Conservation (phyloP, 2,329 filamentous ascomycete species). For the Ascochyta rabiei region DNA sequence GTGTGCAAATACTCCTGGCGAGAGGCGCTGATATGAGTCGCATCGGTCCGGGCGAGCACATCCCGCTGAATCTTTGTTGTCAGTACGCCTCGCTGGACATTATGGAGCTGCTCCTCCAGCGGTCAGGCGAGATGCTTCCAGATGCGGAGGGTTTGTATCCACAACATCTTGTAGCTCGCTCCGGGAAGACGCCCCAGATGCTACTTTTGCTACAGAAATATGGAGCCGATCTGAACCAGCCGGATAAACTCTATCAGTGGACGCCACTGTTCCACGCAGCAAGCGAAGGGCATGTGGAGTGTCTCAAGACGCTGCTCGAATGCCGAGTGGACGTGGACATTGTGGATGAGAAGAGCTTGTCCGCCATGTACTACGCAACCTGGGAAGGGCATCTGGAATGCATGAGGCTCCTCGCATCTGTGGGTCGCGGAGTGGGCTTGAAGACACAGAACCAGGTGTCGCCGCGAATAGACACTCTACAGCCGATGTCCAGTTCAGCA, state of each 20-base stretch:
- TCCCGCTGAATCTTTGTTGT: slow-evolving; percentile 92
- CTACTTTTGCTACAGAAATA: slow-evolving; percentile 81
- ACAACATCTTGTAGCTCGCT: slow-evolving; percentile 93
- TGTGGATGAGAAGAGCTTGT: slow-evolving; percentile 88
- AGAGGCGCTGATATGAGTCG: slow-evolving; percentile 86
- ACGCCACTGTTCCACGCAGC: slow-evolving; percentile 95
- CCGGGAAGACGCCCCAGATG: slow-evolving; percentile 79
- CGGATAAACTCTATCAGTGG: slow-evolving; percentile 97
- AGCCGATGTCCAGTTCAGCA: slow-evolving; percentile 43
- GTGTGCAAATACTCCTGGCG: slow-evolving; percentile 77
- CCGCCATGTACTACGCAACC: slow-evolving; percentile 96
- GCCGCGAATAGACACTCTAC: slow-evolving; percentile 50
- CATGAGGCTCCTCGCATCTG: slow-evolving; percentile 81
- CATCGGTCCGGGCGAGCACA: slow-evolving; percentile 84
- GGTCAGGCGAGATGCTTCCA: slow-evolving; percentile 81
- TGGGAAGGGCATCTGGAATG: slow-evolving; percentile 97
- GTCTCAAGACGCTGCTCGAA: slow-evolving; percentile 79
- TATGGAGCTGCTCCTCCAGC: slow-evolving; percentile 81
- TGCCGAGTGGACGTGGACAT: slow-evolving; percentile 79
- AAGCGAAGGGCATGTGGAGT: slow-evolving; percentile 92
- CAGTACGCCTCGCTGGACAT: slow-evolving; percentile 88
- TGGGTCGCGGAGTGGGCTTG: slow-evolving; percentile 44
- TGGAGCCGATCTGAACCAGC: slow-evolving; percentile 87
- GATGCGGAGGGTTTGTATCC: slow-evolving; percentile 96
- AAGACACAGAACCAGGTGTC: slow-evolving; percentile 43